Conservation (phyloP, 2,329 filamentous ascomycete species). For the Epichloe hybrida region DNA sequence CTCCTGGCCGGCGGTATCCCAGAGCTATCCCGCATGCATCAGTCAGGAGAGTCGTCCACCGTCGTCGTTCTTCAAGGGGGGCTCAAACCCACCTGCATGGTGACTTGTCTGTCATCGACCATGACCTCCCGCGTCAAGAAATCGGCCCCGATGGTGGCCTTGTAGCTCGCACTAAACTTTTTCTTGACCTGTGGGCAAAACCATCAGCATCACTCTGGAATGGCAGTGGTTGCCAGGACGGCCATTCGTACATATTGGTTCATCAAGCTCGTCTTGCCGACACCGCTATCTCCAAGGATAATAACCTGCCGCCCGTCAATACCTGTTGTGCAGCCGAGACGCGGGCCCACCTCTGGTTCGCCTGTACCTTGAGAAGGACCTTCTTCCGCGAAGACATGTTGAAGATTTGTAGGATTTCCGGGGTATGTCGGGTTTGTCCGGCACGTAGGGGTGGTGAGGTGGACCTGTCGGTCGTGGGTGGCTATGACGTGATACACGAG, state of each 20-base stretch:
- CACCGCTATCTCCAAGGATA: conserved; percentile 95
- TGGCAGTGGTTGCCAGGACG: conserved; percentile 2
- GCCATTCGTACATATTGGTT: conserved; percentile 89
- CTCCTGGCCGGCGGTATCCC: conserved; percentile 96
- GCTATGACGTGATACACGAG: conserved; percentile 4
- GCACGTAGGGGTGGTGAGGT: neutral
- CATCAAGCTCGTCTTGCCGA: conserved; percentile 99
- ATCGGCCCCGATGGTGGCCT: conserved; percentile 96
- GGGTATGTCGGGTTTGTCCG: neutral
- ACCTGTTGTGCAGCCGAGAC: neutral
- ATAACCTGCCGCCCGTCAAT: conserved; percentile 57
- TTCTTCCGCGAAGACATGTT: conserved; percentile 75
- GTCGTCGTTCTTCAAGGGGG: too few species aligned
- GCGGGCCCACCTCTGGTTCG: too few species aligned
- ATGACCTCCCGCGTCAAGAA: conserved; percentile 97
- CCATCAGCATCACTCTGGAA: conserved; percentile 6
- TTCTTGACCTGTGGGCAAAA: conserved; percentile 72
- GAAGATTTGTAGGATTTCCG: conserved; percentile 9
- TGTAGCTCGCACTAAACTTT: conserved; percentile 99
- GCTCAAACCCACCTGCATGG: conserved; percentile 66
- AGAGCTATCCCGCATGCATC: conserved; percentile 48
- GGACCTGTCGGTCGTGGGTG: neutral
- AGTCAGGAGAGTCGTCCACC: neutral
- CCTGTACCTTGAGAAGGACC: conserved; percentile 70
- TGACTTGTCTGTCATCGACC: conserved; percentile 92